Conservation (phyloP, 495 filamentous ascomycete species). For the Penicillium roqueforti region DNA sequence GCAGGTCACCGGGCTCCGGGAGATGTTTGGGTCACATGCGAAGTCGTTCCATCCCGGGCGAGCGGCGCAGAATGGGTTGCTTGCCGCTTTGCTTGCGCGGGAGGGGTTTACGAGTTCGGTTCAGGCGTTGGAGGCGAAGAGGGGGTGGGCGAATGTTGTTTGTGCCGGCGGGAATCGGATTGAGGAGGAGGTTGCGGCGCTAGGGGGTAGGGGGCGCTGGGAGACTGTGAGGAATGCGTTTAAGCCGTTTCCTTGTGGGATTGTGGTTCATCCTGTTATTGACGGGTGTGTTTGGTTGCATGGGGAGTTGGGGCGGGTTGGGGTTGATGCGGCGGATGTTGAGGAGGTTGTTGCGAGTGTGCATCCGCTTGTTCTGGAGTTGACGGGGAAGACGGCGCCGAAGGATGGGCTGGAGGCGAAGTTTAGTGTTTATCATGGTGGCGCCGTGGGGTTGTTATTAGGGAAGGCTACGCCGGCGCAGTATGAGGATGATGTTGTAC, state of each 20-base stretch:
- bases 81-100: slow-evolving; percentile 47
- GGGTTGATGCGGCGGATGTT: slow-evolving; percentile 29
- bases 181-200: slow-evolving; percentile 7
- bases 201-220: slow-evolving; percentile 30
- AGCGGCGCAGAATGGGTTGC: slow-evolving; percentile 47
- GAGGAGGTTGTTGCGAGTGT: slow-evolving; percentile 33
- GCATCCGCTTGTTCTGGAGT: slow-evolving; percentile 50
- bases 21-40: slow-evolving; percentile 53
- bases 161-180: slow-evolving; percentile 16
- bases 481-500: slow-evolving; percentile 46
- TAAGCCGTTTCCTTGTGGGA: slow-evolving; percentile 55
- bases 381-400: slow-evolving; percentile 49
- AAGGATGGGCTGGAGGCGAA: slow-evolving; percentile 50
- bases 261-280: slow-evolving; percentile 54
- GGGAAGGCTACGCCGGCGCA: slow-evolving; percentile 48
- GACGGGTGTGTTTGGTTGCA: slow-evolving; percentile 47
- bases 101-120: slow-evolving; percentile 46
- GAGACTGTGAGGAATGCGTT: slow-evolving; percentile 51
- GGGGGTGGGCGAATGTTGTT: slow-evolving; percentile 53
- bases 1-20: slow-evolving; percentile 49
- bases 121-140: slow-evolving; percentile 47
- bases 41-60: slow-evolving; percentile 53
- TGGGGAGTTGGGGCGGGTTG: slow-evolving; percentile 29
- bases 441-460: slow-evolving; percentile 45
- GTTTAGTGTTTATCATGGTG: slow-evolving; percentile 53